Base-by-base conservation (phyloP, 108 stramenopile species). In the Bacterosira constricta region DNA sequence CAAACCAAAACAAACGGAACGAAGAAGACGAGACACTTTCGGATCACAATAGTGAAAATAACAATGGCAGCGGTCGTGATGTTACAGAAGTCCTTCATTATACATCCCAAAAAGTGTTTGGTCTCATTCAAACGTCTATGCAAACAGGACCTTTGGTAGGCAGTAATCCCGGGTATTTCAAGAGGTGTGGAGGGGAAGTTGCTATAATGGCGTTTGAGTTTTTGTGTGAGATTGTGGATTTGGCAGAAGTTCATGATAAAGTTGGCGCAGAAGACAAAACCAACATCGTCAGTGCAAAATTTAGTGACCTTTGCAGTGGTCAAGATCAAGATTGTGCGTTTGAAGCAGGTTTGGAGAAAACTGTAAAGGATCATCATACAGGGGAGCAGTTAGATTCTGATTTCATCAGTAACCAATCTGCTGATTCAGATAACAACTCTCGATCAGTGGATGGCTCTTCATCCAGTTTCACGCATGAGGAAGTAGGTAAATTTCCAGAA, bases 81-180 rank as follows among this genome's bases (percentile, higher is more conserved):
- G 38, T 30, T 13, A 30, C 13, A 6, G 4, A 27, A 7, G 20
- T 71, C 20, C 0, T 52, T 0, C 69, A 70, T 6, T 61, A 61
- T 41, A 71, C 66, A 45, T 72, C 83, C 4, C 39, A 79, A 25
- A 36, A 57, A 46, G 81, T 87, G 0, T 91, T 87, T 64, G 63
- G 50, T 45, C 39, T 93, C 15, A 26, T 93, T 17, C 92, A 93
- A 72, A 77, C 76, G 51, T 57, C 85, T 12, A 62, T 93, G 49
- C 92, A 93, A 77, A 71, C 61, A 25, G 92, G 92, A 18, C 92
- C 92, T 1, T 65, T 93, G 71, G 63, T 79, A 18, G 92, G 92
- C 8, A 63, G 77, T 51, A 89, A 93, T 44, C 84, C 92, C 34
- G 92, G 92, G 4, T 93, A 93, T 60, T 93, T 90, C 65, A 90